Evolutionary conservation across 345 rosid genomes (phyloP), one percentile per base, ranked within the genome.

Genomic region (Camelina hispida): DNA sequence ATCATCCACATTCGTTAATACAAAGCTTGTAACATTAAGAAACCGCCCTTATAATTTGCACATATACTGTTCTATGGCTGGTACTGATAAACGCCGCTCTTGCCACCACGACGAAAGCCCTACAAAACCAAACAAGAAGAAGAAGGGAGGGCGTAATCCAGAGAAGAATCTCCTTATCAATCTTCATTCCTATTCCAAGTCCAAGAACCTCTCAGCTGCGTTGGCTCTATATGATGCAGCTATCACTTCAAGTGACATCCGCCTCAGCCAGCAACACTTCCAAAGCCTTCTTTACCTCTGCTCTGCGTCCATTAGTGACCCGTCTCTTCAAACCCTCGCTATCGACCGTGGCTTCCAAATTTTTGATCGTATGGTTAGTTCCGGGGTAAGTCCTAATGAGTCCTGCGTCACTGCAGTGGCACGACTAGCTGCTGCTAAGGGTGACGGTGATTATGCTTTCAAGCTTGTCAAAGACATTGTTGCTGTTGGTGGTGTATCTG

Each of bases 211-310:
- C 48, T 51, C 46, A n/a, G 79, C 90, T 37, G 97, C 96, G 0
- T 75, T 93, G 53, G 72, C 90, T 43, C 87, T 89, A 18, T 91
- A 83, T 44, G 88, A 93, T n/a, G 66, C 81, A 30, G 84, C 88
- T n/a, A 35, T 72, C 53, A 66, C 83, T 37, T 63, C 80, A 1
- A 66, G 69, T 11, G 76, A 83, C 25, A 77, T 72, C 40, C 84
- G 81, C 22, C 83, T 91, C 67, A 79, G 68, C 64, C 96, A 80
- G 30, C 82, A 86, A 53, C 91, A 89, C 70, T 85, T 85, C 66
- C 91, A 91, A 68, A 62, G 84, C 46, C 85, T 91, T 34, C 89
- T 93, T 13, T 89, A 89, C 80, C 90, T 89, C 64, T 88, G 94
- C 70, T 87, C 96, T 0, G 76, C 73, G 2, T 74, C 69, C 35